phyloP scores from a whole-genome alignment of 768 basidiomycete species.

The Trichaptum fuscoviolaceum region DNA sequence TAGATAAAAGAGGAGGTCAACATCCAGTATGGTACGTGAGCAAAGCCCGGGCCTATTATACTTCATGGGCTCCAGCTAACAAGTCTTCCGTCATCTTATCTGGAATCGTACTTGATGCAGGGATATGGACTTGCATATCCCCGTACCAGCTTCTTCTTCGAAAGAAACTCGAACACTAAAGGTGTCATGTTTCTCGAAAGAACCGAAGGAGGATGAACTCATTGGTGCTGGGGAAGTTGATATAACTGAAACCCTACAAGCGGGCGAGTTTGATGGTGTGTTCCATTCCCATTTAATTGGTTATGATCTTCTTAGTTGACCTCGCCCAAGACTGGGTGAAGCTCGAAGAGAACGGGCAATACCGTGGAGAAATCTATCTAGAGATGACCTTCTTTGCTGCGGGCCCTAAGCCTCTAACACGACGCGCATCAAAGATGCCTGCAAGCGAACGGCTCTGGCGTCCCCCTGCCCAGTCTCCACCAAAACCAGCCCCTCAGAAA shows the following conservation, averaged over 20 bases:
- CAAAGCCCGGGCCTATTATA: too few species aligned
- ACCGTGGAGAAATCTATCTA: constrained; percentile 82
- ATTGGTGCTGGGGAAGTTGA: constrained; percentile 75
- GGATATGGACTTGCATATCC: constrained; percentile 80
- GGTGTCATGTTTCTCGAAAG: constrained; percentile 77
- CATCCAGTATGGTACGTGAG: constrained; percentile 73
- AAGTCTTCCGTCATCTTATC: too few species aligned
- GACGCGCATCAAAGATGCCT: constrained; percentile 49
- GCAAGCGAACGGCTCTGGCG: constrained; percentile 47
- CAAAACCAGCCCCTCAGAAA: constrained; percentile 10
- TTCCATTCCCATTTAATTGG: constrained; percentile 19
- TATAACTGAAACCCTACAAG: constrained; percentile 71
- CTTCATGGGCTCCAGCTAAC: background rate
- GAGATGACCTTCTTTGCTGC: constrained; percentile 92
- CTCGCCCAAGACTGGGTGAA: constrained; percentile 59
- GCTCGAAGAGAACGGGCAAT: constrained; percentile 51
- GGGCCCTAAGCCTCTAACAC: constrained; percentile 45
- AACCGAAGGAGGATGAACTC: constrained; percentile 64
- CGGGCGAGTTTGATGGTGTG: constrained; percentile 90
- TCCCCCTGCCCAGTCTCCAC: constrained; percentile 24
- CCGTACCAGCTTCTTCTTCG: constrained; percentile 51
- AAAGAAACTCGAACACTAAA: constrained; percentile 60
- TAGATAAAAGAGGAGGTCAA: constrained; percentile 85
- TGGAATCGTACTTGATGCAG: background rate
- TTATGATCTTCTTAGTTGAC: constrained; percentile 22